Evolutionary conservation across 768 basidiomycete genomes (phyloP).

Genomic region (Lentinula sp.): DNA sequence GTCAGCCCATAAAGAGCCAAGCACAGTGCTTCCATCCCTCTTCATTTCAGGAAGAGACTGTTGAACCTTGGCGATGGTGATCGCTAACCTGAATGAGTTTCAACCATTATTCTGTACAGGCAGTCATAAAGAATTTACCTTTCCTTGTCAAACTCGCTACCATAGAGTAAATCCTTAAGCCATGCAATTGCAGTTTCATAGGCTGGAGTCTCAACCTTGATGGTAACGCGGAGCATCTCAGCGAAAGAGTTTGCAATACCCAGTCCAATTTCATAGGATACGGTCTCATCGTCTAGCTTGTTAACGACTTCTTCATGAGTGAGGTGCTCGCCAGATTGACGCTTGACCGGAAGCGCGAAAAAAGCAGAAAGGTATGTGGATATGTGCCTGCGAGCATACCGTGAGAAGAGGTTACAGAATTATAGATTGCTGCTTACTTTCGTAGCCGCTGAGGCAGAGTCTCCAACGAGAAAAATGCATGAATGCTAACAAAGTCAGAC

Average conservation of each 20-base stretch:
- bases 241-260: slow-evolving; percentile 63
- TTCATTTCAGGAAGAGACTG: slow-evolving; percentile 90
- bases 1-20: slow-evolving; percentile 63
- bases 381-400: slow-evolving; percentile 49
- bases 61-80: slow-evolving; percentile 81
- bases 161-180: slow-evolving; percentile 77
- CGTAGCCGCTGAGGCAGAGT: slow-evolving; percentile 69
- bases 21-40: slow-evolving; percentile 78
- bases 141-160: slow-evolving; percentile 71
- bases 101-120: background rate
- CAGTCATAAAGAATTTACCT: slow-evolving; percentile 37
- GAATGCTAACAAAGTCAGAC: slow-evolving; percentile 89
- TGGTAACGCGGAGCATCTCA: slow-evolving; percentile 66
- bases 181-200: slow-evolving; percentile 84
- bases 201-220: slow-evolving; percentile 78
- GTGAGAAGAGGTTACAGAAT: slow-evolving; percentile 3
- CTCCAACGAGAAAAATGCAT: slow-evolving; percentile 72
- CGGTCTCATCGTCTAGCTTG: slow-evolving; percentile 85
- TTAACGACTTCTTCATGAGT: slow-evolving; percentile 89
- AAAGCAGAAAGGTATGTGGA: slow-evolving; percentile 76
- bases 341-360: slow-evolving; percentile 80
- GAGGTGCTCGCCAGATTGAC: slow-evolving; percentile 62
- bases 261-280: slow-evolving; percentile 71
- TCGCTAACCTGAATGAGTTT: slow-evolving; percentile 52
- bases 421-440: slow-evolving; percentile 42